A percentile compares a stretch with the other conserved stretches of the same genome.
phyloP scores from a whole-genome alignment of 1,284 basidiomycete species.

The Malassezia sp. region DNA sequence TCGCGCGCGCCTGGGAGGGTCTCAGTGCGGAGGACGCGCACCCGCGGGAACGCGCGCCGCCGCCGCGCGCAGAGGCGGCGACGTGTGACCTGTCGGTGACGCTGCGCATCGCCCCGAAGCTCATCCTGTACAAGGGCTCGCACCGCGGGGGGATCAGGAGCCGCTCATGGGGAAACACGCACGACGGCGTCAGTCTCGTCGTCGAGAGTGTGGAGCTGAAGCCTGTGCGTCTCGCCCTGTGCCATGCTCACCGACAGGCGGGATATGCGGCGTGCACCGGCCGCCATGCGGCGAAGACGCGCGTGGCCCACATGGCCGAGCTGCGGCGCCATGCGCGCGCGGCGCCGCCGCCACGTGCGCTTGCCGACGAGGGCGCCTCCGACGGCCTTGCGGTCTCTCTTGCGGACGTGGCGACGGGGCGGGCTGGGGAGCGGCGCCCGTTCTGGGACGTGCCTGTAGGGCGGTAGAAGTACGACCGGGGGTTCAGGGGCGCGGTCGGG shows the following conservation, averaged over 20 bases:
- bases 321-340: slow-evolving; percentile 8
- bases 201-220: slow-evolving; percentile 50
- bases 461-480: too few species aligned
- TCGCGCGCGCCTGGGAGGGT: slow-evolving; percentile 29
- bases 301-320: slow-evolving; percentile 24
- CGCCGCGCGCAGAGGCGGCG: neutral
- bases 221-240: slow-evolving; percentile 45
- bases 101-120: slow-evolving; percentile 51
- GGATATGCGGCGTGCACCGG: slow-evolving; percentile 28
- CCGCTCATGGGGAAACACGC: slow-evolving; percentile 53
- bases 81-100: slow-evolving; percentile 49
- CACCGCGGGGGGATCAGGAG: slow-evolving; percentile 50
- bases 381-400: neutral
- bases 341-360: neutral
- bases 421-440: neutral
- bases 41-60: slow-evolving; percentile 1
- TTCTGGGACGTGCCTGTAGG: neutral
- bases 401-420: neutral
- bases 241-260: neutral
- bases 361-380: neutral
- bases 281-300: slow-evolving; percentile 20
- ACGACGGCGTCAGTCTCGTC: slow-evolving; percentile 53
- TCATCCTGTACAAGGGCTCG: slow-evolving; percentile 51
- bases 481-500: too few species aligned
- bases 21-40: slow-evolving; percentile 9